phyloP scores from a whole-genome alignment of 305 asterid species.

The Nicotiana rustica region DNA sequence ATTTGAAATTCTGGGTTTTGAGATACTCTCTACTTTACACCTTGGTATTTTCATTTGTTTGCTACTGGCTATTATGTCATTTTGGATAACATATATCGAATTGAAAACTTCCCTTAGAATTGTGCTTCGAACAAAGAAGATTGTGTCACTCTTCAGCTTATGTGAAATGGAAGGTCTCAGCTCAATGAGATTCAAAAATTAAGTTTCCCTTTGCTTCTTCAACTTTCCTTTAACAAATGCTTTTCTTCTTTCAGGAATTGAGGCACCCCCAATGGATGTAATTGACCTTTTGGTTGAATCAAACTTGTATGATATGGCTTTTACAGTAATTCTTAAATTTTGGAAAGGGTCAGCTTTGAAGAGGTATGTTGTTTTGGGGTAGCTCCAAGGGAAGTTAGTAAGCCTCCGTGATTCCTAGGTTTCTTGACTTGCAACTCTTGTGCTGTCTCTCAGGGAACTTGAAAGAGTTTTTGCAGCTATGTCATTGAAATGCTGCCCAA shows the following conservation, averaged over 20 bases:
- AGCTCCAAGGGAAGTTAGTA: slow-evolving; percentile 37
- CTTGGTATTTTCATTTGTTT: slow-evolving; percentile 20
- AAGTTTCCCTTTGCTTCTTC: not conserved
- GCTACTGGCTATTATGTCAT: slow-evolving; percentile 17
- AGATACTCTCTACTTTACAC: slow-evolving; percentile 11
- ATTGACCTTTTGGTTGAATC: slow-evolving; percentile 92
- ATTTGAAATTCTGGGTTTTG: slow-evolving; percentile 12
- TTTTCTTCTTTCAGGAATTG: slow-evolving; percentile 59
- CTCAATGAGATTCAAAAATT: slow-evolving; percentile 20
- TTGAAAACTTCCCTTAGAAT: not conserved
- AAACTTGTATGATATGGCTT: slow-evolving; percentile 89
- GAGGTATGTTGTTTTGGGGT: slow-evolving; percentile 57
- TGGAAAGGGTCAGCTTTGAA: slow-evolving; percentile 89
- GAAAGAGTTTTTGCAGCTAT: slow-evolving; percentile 82
- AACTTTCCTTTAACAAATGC: slow-evolving; percentile 9
- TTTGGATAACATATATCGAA: not conserved
- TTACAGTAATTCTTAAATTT: slow-evolving; percentile 82
- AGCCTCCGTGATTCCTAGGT: slow-evolving; percentile 36
- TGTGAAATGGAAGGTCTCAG: slow-evolving; percentile 23
- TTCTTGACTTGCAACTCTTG: slow-evolving; percentile 17
- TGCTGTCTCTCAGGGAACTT: slow-evolving; percentile 68
- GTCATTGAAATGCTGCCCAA: slow-evolving; percentile 91
- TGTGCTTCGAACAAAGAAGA: not conserved
- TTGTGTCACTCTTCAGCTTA: not conserved
- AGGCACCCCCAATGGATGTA: slow-evolving; percentile 66